Conservation (phyloP, 2,329 filamentous ascomycete genomes). For the Xylariales sp. region DNA sequence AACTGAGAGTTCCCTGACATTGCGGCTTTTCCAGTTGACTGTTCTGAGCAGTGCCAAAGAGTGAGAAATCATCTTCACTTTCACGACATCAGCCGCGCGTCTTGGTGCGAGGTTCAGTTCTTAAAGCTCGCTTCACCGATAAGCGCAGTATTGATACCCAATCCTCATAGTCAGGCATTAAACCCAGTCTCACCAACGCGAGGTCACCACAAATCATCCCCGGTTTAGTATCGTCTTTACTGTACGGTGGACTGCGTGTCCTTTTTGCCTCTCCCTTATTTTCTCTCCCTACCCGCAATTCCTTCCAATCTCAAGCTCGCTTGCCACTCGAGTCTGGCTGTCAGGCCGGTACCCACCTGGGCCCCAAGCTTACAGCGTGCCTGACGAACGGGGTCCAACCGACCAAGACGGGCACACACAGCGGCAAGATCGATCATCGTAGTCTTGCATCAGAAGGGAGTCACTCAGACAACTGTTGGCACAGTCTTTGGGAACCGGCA, state of each 20-base stretch:
- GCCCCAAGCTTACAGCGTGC: background rate
- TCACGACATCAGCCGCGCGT: background rate
- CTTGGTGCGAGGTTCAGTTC: too few species aligned
- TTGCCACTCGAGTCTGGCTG: background rate
- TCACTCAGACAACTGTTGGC: slow-evolving; percentile 1
- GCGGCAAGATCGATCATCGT: background rate
- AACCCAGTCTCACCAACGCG: slow-evolving; percentile 14
- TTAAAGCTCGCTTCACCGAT: too few species aligned
- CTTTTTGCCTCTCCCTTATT: slow-evolving; percentile 12
- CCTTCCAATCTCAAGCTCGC: background rate
- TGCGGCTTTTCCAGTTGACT: background rate
- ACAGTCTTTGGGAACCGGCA: background rate
- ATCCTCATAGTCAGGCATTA: slow-evolving; percentile 24
- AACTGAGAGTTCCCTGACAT: background rate
- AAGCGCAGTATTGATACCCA: slow-evolving; percentile 27
- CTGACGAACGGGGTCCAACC: slow-evolving; percentile 6
- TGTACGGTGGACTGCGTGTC: slow-evolving; percentile 11
- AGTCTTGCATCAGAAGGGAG: slow-evolving; percentile 2
- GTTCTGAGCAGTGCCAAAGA: background rate
- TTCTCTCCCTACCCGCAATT: slow-evolving; percentile 3
- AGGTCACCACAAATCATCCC: slow-evolving; percentile 8
- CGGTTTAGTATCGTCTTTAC: too few species aligned
- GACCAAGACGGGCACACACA: background rate
- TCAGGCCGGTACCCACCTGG: background rate
- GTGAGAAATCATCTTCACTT: background rate